Percentiles rank a stretch among this genome's conserved stretches.
phyloP scores from a whole-genome alignment of 2,329 filamentous ascomycete genomes.

The Sporothrix globosa region DNA sequence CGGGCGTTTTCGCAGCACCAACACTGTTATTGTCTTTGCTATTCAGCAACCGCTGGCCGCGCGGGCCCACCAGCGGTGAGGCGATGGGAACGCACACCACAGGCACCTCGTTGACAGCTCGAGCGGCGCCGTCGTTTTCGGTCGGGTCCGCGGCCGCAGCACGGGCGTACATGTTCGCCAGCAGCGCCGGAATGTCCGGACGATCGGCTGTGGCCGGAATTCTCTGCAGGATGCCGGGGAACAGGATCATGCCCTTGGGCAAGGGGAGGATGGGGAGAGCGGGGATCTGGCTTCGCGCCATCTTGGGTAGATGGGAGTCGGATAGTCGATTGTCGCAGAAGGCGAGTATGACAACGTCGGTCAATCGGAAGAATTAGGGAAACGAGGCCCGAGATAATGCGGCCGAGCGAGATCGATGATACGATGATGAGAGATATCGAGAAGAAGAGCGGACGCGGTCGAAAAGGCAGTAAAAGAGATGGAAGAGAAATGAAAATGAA shows the following conservation, averaged over 20 bases:
- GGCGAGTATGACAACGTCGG: not conserved
- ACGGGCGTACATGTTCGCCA: conserved; percentile 81
- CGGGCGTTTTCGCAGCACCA: conserved; percentile 46
- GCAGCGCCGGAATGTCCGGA: conserved; percentile 83
- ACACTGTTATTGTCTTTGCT: conserved; percentile 42
- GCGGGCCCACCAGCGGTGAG: conserved; percentile 71
- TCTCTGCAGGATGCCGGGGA: conserved; percentile 83
- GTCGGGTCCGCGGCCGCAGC: conserved; percentile 50
- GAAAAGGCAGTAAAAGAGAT: not conserved
- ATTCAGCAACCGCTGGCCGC: conserved; percentile 76
- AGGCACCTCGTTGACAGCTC: conserved; percentile 68
- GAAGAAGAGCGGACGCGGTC: not conserved
- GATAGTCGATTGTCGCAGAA: not conserved
- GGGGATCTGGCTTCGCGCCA: conserved; percentile 47
- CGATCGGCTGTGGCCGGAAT: conserved; percentile 79
- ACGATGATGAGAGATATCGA: not conserved
- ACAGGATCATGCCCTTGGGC: conserved; percentile 75
- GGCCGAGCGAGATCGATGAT: not conserved
- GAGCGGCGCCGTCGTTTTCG: conserved; percentile 63
- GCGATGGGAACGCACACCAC: conserved; percentile 86
- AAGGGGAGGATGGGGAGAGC: conserved; percentile 79
- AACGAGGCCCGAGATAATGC: conserved; percentile 9
- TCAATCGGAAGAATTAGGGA: conserved; percentile 4
- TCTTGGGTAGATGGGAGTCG: conserved; percentile 28
- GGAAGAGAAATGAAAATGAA: not conserved